phyloP scores from a whole-genome alignment of 2,329 filamentous ascomycete species.

The Colletotrichum australisinense region DNA sequence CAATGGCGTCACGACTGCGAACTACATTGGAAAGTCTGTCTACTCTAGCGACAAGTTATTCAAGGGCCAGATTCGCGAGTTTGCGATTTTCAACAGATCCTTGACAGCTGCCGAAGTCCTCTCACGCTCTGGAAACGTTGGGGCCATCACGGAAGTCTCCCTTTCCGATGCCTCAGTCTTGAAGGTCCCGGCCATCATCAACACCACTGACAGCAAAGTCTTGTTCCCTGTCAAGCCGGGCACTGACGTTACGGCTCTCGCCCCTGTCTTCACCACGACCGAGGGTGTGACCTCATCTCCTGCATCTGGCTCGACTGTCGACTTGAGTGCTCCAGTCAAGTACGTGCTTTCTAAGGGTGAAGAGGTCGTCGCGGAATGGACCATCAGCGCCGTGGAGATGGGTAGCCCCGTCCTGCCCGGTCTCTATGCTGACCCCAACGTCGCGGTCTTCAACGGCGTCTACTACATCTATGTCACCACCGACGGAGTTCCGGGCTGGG shows the following conservation, averaged over 20 bases:
- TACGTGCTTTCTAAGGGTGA: conserved; percentile 35
- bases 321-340: conserved; percentile 33
- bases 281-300: conserved; percentile 37
- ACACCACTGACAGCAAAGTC: conserved; percentile 30
- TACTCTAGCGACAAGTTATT: conserved; percentile 39
- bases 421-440: conserved; percentile 59
- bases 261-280: conserved; percentile 37
- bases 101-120: conserved; percentile 36
- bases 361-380: conserved; percentile 26
- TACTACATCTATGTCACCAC: conserved; percentile 62
- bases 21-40: conserved; percentile 39
- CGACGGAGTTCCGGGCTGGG: conserved; percentile 57
- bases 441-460: conserved; percentile 53
- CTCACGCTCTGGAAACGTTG: conserved; percentile 26
- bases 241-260: conserved; percentile 35
- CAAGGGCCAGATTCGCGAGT: conserved; percentile 38
- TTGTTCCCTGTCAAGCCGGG: conserved; percentile 38
- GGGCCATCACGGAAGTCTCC: conserved; percentile 29
- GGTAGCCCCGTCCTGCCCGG: conserved; percentile 51
- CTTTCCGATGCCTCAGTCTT: conserved; percentile 31
- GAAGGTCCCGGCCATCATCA: conserved; percentile 36
- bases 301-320: conserved; percentile 34
- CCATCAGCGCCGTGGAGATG: conserved; percentile 36
- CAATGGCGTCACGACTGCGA: conserved; percentile 37
- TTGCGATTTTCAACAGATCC: conserved; percentile 40